Conservation (phyloP, 129 eudicot genomes). For the Cynara cardunculus region DNA sequence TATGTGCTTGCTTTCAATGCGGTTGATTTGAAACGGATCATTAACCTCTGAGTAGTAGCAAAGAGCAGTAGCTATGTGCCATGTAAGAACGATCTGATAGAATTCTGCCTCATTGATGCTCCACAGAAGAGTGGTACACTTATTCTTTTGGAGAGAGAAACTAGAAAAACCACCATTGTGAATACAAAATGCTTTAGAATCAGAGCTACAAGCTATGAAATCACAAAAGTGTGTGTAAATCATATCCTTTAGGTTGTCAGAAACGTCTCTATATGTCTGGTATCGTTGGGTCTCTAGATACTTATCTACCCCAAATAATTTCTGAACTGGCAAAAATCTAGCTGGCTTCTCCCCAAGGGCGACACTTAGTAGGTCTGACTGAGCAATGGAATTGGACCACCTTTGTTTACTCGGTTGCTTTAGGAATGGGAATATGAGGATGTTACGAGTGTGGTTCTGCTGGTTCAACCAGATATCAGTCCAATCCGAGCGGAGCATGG, state of each 20-base stretch:
- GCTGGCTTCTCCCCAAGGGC: constrained; percentile 34
- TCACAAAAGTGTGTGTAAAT: constrained; percentile 15
- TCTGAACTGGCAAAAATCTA: constrained; percentile 11
- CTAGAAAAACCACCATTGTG: constrained; percentile 11
- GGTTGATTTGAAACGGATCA: neutral
- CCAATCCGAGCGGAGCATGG: constrained; percentile 44
- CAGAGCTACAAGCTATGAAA: neutral
- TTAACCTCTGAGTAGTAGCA: constrained; percentile 32
- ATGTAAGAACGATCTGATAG: constrained; percentile 46
- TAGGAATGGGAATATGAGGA: neutral
- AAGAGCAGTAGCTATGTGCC: constrained; percentile 62
- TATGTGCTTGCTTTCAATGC: constrained; percentile 30
- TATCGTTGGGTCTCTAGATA: constrained; percentile 28
- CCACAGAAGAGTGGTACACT: constrained; percentile 13
- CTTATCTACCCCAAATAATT: constrained; percentile 23
- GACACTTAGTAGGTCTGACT: constrained; percentile 38
- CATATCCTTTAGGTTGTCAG: constrained; percentile 16
- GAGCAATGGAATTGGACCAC: constrained; percentile 56
- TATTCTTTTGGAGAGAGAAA: constrained; percentile 1
- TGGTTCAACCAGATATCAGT: constrained; percentile 35
- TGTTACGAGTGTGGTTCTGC: constrained; percentile 16
- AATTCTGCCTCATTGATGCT: constrained; percentile 23
- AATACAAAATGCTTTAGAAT: constrained; percentile 15
- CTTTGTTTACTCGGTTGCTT: constrained; percentile 22
- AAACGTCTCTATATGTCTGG: constrained; percentile 17